Evolutionary conservation across 768 basidiomycete genomes (phyloP), one percentile per base, ranked within the genome.

Genomic region (Pleurotus eryngii): DNA sequence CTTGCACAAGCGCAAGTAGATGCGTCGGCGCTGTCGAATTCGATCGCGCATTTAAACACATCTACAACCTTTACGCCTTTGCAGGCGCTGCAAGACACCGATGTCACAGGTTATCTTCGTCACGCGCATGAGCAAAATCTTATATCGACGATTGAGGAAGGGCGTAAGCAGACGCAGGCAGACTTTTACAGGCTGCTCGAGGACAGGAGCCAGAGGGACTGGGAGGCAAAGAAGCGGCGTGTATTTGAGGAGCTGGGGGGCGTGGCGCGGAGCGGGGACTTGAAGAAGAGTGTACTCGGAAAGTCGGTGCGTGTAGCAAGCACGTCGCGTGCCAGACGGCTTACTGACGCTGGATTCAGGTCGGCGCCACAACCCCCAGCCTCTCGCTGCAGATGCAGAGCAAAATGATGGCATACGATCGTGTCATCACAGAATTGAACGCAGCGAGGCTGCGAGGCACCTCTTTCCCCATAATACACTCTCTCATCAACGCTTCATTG

Each of bases 391-490:
- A 92, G 66, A 90, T 90, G 87, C 94, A 95, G 70, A 85, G 81
- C 71, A 92, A 91, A 72, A 95, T 98, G 95, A 92, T 98, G 89
- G 87, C 85, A 11, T 99, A 98, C 69, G 91, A 95, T 75, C 84
- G 85, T 48, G 86, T 90, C 30, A 76, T 98, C 43, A 76, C 81
- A 5, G 85, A 91, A 20, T 75, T 98, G 50, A 95, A 97, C 73
- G 71, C 77, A 39, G 82, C 90, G 0, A 77, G 94, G 43, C 73
- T 87, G 15, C 82, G 86, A 2, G 87, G 84, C 15, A 84, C 78
- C 4, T 91, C 87, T 1, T 93, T 81, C 69, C 90, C 91, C 5
- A 78, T 94, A 59, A 73, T 93, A 6, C 88, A 92, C 62, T 74
- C 84, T 1, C 77, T 92, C 43, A 81, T 84, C 45, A 81, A 89